A percentile compares a stretch with the other conserved stretches of the same genome.
These are phyloP conservation scores for Leptographium radiaticola DNA, from an alignment of 2,329 filamentous ascomycete genomes.

Conservation along the genomic window DNA sequence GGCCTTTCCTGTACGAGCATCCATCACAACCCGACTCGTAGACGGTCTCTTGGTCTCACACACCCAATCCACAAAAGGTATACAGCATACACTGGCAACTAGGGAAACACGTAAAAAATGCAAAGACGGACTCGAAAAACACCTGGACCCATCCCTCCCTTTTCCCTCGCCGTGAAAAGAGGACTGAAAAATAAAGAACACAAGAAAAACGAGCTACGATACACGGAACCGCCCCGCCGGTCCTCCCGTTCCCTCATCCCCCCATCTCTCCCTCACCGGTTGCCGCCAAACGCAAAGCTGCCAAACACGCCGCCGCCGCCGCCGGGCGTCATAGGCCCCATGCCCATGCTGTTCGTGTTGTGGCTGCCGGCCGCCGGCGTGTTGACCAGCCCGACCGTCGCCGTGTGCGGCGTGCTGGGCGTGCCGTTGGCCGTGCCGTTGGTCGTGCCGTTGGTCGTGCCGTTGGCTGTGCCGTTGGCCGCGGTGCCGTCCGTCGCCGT, in stretches of 20 bases:
- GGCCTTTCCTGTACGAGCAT: no score
- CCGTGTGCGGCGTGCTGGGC: conserved; percentile 53
- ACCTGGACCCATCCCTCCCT: not conserved
- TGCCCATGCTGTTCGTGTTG: conserved; percentile 43
- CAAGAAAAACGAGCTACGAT: not conserved
- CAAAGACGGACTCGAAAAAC: not conserved
- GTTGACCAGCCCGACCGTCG: conserved; percentile 31
- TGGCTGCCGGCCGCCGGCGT: conserved; percentile 56
- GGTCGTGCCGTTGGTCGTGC: not conserved
- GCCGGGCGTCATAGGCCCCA: conserved; percentile 67
- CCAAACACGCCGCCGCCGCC: conserved; percentile 65
- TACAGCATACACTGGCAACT: not conserved
- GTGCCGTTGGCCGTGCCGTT: conserved; percentile 14
- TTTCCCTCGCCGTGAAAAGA: not conserved
- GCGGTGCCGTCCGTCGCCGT: not conserved
- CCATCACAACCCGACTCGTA: no score
- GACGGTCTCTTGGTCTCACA: no score
- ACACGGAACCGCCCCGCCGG: no score
- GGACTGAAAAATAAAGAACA: not conserved
- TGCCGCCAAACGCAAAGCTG: conserved; percentile 44
- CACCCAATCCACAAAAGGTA: not conserved
- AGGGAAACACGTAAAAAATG: not conserved
- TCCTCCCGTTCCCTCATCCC: not conserved
- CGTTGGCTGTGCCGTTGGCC: conserved; percentile 18
- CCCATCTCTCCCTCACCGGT: conserved; percentile 2